phyloP scores from a whole-genome alignment of 805 yeast genomes.

The Saturnispora galanensis region DNA sequence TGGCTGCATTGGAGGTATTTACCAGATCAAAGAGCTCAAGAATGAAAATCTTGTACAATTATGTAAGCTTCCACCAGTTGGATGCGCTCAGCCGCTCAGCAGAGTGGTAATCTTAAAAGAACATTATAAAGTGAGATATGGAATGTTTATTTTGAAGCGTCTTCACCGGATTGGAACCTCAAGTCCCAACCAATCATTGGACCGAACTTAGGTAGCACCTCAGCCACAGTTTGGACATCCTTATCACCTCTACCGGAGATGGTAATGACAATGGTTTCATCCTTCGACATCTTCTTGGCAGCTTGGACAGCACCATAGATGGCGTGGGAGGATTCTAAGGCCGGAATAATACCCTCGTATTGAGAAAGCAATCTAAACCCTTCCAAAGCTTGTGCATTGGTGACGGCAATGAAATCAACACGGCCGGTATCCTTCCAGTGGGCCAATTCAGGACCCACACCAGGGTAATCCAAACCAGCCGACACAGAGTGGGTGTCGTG shows the following conservation, averaged over 20 bases:
- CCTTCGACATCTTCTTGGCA: constrained; percentile 75
- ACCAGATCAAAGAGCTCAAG: neutral
- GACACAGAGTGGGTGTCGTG: constrained; percentile 97
- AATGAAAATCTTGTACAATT: neutral
- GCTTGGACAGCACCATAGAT: constrained; percentile 81
- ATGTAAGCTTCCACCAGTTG: neutral
- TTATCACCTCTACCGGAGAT: constrained; percentile 98
- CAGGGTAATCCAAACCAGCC: constrained; percentile 98
- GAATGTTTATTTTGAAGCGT: constrained; percentile 20
- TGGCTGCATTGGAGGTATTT: constrained; percentile 2
- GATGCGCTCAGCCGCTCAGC: neutral
- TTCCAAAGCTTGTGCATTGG: constrained; percentile 87
- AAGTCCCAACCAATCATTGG: constrained; percentile 93
- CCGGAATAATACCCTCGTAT: constrained; percentile 97
- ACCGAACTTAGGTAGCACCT: constrained; percentile 80
- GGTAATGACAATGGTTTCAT: constrained; percentile 75
- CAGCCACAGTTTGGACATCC: constrained; percentile 97
- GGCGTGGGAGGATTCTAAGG: constrained; percentile 96
- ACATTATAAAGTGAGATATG: neutral
- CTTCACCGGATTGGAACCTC: constrained; percentile 52
- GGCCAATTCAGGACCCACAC: constrained; percentile 98
- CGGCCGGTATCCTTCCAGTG: constrained; percentile 92
- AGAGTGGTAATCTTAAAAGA: neutral
- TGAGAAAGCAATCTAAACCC: constrained; percentile 87
- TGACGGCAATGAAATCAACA: constrained; percentile 83